Conservation (phyloP, 2,329 filamentous ascomycete species). For the Purpureocillium lavendulum region DNA sequence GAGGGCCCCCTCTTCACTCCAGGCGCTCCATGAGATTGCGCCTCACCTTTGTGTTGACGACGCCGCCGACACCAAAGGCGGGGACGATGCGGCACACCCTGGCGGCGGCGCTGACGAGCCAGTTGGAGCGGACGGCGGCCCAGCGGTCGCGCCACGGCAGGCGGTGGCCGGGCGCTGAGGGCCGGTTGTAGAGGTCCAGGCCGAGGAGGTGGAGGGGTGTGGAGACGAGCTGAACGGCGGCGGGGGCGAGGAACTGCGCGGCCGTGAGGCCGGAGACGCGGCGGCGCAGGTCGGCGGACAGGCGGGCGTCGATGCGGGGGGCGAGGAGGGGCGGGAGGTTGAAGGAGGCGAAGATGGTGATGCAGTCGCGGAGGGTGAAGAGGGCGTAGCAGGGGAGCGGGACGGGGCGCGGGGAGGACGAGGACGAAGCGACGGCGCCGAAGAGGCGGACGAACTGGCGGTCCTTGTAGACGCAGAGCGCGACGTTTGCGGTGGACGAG, state of each 20-base stretch:
- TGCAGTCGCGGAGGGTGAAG: conserved; percentile 74
- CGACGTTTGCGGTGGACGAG: conserved; percentile 75
- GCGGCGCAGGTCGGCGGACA: conserved; percentile 38
- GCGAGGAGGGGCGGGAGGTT: conserved; percentile 78
- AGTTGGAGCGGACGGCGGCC: conserved; percentile 62
- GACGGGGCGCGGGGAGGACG: conserved; percentile 45
- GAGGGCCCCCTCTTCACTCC: conserved; percentile 16
- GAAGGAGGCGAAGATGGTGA: conserved; percentile 89
- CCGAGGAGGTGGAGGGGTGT: conserved; percentile 83
- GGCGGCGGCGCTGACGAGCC: conserved; percentile 64
- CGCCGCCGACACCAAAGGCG: conserved; percentile 81
- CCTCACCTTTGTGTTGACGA: conserved; percentile 71
- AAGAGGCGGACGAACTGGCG: conserved; percentile 78
- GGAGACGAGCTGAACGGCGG: conserved; percentile 67
- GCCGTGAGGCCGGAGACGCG: conserved; percentile 46
- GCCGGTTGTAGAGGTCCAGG: conserved; percentile 76
- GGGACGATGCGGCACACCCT: conserved; percentile 79
- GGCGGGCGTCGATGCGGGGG: conserved; percentile 50
- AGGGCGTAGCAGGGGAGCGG: conserved; percentile 65
- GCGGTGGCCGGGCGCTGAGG: conserved; percentile 20
- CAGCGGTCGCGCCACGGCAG: conserved; percentile 51
- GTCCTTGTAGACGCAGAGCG: conserved; percentile 84
- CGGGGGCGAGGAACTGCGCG: conserved; percentile 76
- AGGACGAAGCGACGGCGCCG: conserved; percentile 38
- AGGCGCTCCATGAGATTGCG: conserved; percentile 56